Evolutionary conservation across 257 asterid genomes (phyloP).

Genomic region (Ophiorrhiza pumila): DNA sequence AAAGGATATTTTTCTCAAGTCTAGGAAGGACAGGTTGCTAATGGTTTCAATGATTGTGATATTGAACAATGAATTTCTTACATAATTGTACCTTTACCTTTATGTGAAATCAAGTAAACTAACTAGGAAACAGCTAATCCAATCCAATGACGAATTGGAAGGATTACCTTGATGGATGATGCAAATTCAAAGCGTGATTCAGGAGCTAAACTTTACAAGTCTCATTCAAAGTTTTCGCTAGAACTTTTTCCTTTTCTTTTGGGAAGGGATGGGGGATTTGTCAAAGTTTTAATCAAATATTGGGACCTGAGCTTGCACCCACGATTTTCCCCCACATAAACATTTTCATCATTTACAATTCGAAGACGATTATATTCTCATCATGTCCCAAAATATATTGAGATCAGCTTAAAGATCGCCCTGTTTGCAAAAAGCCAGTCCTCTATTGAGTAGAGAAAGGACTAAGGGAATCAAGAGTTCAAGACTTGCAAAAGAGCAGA

Average conservation of each 20-base stretch:
- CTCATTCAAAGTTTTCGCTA: neutral
- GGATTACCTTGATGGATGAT: neutral
- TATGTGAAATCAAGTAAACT: neutral
- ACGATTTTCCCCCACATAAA: constrained; percentile 9
- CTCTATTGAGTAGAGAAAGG: neutral
- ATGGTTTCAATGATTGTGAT: constrained; percentile 38
- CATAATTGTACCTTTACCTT: constrained; percentile 1
- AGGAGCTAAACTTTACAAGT: neutral
- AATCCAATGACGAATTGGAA: neutral
- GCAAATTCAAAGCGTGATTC: neutral
- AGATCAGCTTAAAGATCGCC: constrained; percentile 11
- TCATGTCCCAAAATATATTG: constrained; percentile 33
- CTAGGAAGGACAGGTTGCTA: constrained; percentile 24
- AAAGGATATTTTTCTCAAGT: constrained; percentile 25
- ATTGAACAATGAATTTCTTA: constrained; percentile 27
- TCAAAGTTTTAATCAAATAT: constrained; percentile 6
- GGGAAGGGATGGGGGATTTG: neutral
- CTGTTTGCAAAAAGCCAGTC: neutral
- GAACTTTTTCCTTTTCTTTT: neutral
- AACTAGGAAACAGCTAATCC: constrained; percentile 9
- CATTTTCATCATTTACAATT: constrained; percentile 15
- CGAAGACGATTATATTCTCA: constrained; percentile 31
- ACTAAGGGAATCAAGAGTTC: neutral
- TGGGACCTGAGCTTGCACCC: neutral
- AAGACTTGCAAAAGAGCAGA: constrained; percentile 9